These are phyloP conservation scores for Apiotrichum laibachii DNA, from an alignment of 1,284 basidiomycete species.

Conservation along the genomic window DNA sequence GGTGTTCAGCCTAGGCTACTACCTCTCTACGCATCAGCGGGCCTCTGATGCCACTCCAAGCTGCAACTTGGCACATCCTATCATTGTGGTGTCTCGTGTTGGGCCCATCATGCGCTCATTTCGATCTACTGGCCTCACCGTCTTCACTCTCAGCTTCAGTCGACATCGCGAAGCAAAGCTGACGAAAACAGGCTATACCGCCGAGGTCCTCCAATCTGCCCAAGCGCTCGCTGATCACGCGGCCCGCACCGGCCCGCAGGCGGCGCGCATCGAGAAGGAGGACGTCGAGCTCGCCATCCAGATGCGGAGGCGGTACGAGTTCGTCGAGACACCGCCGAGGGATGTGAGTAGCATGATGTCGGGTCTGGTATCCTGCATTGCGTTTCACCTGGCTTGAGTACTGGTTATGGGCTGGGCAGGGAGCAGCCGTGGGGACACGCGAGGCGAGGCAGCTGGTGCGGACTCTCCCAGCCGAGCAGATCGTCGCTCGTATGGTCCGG, in stretches of 20 bases:
- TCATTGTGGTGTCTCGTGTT: no score
- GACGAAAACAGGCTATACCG: conserved; percentile 65
- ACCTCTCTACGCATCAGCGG: no score
- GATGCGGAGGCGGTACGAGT: conserved; percentile 89
- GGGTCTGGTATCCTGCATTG: not conserved
- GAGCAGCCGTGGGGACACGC: no score
- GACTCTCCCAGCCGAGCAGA: no score
- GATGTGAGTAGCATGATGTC: conserved; percentile 64
- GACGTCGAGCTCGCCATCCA: conserved; percentile 90
- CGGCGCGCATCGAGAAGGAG: conserved; percentile 79
- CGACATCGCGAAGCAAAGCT: not conserved
- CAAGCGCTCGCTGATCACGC: conserved; percentile 93
- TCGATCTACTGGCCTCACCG: no score
- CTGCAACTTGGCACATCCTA: no score
- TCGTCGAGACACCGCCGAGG: conserved; percentile 87
- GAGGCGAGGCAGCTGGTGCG: no score
- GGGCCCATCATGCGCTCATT: no score
- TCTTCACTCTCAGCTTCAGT: not conserved
- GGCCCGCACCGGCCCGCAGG: conserved; percentile 54
- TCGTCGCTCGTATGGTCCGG: no score
- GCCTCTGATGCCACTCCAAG: no score
- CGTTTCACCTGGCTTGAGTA: no score
- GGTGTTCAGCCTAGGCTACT: no score
- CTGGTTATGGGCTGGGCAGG: not conserved
- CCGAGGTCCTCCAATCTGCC: conserved; percentile 85